Conservation (phyloP, 257 asterid genomes). For the Nicotiana attenuata region DNA sequence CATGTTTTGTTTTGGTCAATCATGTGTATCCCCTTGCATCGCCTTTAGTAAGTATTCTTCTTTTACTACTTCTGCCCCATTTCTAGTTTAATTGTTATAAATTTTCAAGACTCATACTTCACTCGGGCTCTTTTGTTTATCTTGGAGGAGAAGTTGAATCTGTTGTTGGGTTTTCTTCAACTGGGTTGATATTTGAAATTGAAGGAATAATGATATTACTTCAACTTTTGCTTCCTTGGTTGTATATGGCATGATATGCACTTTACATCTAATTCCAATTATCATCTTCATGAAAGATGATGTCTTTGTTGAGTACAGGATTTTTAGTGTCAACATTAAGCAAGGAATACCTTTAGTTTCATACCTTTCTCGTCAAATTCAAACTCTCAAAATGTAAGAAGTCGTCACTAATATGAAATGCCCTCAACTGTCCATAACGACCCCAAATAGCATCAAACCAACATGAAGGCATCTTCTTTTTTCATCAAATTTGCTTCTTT, state of each 20-base stretch:
- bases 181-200: background rate
- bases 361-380: too few relatives aligned
- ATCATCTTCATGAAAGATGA: background rate
- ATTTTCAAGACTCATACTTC: background rate
- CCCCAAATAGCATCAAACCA: too few relatives aligned
- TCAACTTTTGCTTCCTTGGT: background rate
- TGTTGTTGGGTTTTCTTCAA: background rate
- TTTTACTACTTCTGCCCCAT: background rate
- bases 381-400: too few relatives aligned
- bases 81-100: background rate
- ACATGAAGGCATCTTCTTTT: background rate
- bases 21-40: background rate
- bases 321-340: background rate
- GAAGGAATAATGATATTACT: background rate
- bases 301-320: background rate
- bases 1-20: background rate
- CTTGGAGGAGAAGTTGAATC: background rate
- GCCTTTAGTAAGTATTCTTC: background rate
- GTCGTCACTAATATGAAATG: too few relatives aligned
- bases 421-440: too few relatives aligned
- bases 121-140: background rate
- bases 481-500: background rate
- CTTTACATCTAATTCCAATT: background rate
- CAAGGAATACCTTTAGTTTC: background rate
- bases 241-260: background rate